These are phyloP conservation scores for Erucastrum elatum DNA, from an alignment of 345 rosid species.

Conservation along the genomic window DNA sequence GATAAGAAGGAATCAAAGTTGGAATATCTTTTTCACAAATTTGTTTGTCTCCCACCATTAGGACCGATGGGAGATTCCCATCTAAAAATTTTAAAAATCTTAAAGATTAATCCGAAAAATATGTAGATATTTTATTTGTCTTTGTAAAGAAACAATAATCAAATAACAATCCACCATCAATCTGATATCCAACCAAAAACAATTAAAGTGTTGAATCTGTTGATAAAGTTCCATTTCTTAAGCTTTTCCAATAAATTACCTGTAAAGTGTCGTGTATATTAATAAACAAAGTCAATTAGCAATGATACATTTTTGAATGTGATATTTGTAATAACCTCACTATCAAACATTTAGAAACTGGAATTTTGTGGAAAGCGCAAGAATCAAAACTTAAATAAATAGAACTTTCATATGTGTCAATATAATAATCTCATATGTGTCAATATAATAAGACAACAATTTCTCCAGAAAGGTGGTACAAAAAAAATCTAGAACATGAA, in stretches of 20 bases:
- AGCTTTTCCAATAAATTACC: conserved; percentile 1
- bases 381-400: conserved; percentile 12
- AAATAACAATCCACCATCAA: conserved; percentile 4
- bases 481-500: neutral
- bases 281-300: conserved; percentile 20
- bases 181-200: conserved; percentile 31
- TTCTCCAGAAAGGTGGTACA: neutral
- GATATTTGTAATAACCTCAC: neutral
- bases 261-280: neutral
- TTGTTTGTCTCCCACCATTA: conserved; percentile 22
- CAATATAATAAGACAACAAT: conserved; percentile 8
- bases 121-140: neutral
- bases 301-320: neutral
- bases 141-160: conserved; percentile 12
- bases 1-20: conserved; percentile 26
- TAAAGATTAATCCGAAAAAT: conserved; percentile 11
- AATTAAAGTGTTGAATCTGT: conserved; percentile 2
- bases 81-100: conserved; percentile 1
- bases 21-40: neutral
- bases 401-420: conserved; percentile 11
- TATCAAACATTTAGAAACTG: neutral
- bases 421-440: conserved; percentile 13
- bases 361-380: neutral
- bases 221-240: conserved; percentile 7
- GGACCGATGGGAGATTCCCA: conserved; percentile 27